phyloP scores from a whole-genome alignment of 2,329 filamentous ascomycete genomes.

The Lizonia empirigonia region DNA sequence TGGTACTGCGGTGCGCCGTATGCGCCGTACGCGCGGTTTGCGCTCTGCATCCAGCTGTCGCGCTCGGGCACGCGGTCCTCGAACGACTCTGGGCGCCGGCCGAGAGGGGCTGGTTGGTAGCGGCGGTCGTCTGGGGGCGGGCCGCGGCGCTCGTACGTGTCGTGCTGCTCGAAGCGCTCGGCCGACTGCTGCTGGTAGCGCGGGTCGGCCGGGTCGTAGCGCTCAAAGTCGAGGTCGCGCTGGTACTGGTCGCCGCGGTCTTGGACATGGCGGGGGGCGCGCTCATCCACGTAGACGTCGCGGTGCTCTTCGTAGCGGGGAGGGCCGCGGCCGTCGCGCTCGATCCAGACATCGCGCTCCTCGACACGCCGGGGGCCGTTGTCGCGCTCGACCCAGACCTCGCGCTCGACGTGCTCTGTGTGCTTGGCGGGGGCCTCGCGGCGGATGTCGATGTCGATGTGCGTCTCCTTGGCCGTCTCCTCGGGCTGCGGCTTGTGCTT shows the following conservation, averaged over 20 bases:
- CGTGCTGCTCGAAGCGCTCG: slow-evolving; percentile 25
- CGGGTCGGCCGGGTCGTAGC: slow-evolving; percentile 28
- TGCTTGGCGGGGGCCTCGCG: slow-evolving; percentile 30
- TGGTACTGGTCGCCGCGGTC: slow-evolving; percentile 31
- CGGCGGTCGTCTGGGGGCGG: slow-evolving; percentile 23
- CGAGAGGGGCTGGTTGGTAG: slow-evolving; percentile 30
- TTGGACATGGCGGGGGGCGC: slow-evolving; percentile 29
- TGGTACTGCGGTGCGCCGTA: slow-evolving; percentile 41
- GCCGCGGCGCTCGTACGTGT: slow-evolving; percentile 26
- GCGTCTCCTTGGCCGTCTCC: slow-evolving; percentile 28
- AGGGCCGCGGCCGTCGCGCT: slow-evolving; percentile 27
- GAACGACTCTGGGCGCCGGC: slow-evolving; percentile 42
- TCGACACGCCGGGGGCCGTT: slow-evolving; percentile 32
- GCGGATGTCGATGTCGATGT: slow-evolving; percentile 41
- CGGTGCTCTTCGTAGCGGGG: slow-evolving; percentile 33
- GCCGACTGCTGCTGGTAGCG: slow-evolving; percentile 36
- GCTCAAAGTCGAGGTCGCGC: slow-evolving; percentile 29
- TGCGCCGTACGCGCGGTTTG: slow-evolving; percentile 15
- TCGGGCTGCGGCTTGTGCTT: slow-evolving; percentile 27
- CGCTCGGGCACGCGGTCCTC: slow-evolving; percentile 47
- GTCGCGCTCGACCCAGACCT: slow-evolving; percentile 38
- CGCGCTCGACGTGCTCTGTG: slow-evolving; percentile 37
- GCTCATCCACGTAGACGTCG: slow-evolving; percentile 29
- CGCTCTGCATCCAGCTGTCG: slow-evolving; percentile 43
- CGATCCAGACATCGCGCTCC: slow-evolving; percentile 39